phyloP scores from a whole-genome alignment of 768 basidiomycete species.

The Termitomyces sp. region DNA sequence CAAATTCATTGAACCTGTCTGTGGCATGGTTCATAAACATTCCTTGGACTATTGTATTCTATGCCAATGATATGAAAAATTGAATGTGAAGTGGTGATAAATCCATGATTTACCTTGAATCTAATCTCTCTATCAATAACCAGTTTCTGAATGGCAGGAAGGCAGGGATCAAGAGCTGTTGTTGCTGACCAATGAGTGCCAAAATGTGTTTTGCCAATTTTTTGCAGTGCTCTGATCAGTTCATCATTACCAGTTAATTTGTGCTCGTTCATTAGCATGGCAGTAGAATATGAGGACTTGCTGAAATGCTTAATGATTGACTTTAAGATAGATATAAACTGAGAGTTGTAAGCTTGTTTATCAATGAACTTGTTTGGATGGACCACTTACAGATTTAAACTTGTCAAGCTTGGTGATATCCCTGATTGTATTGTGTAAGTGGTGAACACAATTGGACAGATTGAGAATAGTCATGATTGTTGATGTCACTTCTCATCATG shows the following conservation, averaged over 20 bases:
- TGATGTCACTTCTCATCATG: neutral
- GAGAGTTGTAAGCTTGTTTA: no score
- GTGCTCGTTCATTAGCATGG: neutral
- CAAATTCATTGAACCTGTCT: neutral
- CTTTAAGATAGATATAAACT: no score
- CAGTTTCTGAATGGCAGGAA: neutral
- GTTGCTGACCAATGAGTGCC: neutral
- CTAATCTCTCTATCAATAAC: neutral
- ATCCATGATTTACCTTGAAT: neutral
- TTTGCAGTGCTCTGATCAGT: neutral
- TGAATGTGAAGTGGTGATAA: neutral
- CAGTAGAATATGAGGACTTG: neutral
- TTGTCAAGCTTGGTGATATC: neutral
- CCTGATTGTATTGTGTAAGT: neutral
- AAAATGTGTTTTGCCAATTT: neutral
- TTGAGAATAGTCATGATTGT: neutral
- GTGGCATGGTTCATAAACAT: neutral
- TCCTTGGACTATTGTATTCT: neutral
- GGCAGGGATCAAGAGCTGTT: neutral
- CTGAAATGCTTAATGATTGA: neutral
- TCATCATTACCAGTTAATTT: neutral
- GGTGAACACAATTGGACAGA: neutral
- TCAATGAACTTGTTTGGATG: neutral
- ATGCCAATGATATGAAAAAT: neutral
- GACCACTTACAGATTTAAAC: neutral